Evolutionary conservation across 345 rosid genomes (phyloP).

Genomic region (Ailanthus altissimus): DNA sequence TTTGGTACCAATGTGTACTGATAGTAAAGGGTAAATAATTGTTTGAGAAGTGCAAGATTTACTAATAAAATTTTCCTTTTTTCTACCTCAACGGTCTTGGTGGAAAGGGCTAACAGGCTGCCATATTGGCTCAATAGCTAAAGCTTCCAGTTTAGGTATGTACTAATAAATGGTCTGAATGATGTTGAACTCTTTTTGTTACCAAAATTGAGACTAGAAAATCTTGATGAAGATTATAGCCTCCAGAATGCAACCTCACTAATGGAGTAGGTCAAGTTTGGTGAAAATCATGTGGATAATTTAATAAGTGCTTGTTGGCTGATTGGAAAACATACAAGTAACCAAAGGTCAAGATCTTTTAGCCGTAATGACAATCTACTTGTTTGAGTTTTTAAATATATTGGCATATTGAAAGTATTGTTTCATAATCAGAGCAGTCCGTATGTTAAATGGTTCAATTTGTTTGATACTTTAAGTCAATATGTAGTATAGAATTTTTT

Average conservation of each 20-base stretch:
- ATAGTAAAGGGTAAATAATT: background rate
- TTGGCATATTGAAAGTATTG: background rate
- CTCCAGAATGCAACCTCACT: background rate
- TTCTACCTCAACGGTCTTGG: background rate
- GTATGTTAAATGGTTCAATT: background rate
- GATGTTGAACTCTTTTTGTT: constrained; percentile 1
- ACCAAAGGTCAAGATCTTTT: background rate
- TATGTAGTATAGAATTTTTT: background rate
- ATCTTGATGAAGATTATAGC: background rate
- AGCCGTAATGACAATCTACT: background rate
- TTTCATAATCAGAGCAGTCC: background rate
- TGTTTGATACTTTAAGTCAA: background rate
- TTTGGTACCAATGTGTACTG: no score
- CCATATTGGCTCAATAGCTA: background rate
- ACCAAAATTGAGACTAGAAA: constrained; percentile 4
- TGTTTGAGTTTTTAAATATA: background rate
- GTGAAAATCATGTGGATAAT: background rate
- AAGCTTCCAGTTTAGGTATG: background rate
- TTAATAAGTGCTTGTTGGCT: background rate
- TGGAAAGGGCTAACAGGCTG: background rate
- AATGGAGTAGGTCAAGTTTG: background rate
- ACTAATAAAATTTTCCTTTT: background rate
- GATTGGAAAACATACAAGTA: background rate
- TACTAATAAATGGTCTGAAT: background rate
- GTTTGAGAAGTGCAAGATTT: background rate